Conservation (phyloP, 2,329 filamentous ascomycete species). For the Fusarium acutatum region DNA sequence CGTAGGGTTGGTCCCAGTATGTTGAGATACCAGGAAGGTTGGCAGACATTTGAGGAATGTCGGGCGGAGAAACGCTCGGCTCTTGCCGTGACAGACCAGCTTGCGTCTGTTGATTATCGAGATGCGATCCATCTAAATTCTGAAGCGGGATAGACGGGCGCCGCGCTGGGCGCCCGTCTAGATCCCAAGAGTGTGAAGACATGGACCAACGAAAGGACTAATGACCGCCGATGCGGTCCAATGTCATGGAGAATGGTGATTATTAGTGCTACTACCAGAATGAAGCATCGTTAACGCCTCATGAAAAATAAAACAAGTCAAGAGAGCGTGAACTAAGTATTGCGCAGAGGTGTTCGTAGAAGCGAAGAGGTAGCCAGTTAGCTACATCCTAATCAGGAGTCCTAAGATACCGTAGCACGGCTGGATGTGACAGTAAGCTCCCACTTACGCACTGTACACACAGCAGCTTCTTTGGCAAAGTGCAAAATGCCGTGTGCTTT, state of each 20-base stretch:
- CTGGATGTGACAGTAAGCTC: constrained; percentile 22
- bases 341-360: constrained; percentile 9
- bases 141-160: constrained; percentile 74
- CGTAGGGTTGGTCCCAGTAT: constrained; percentile 62
- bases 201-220: constrained; percentile 37
- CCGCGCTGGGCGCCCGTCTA: constrained; percentile 39
- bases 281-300: constrained; percentile 34
- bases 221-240: constrained; percentile 35
- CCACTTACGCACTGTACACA: constrained; percentile 28
- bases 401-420: constrained; percentile 14
- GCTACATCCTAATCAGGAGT: constrained; percentile 35
- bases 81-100: constrained; percentile 17
- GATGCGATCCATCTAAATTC: constrained; percentile 56
- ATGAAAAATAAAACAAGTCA: neutral
- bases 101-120: constrained; percentile 14
- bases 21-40: constrained; percentile 57
- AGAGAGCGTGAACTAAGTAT: constrained; percentile 16
- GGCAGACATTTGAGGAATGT: constrained; percentile 35
- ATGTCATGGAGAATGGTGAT: constrained; percentile 27
- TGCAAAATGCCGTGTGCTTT: constrained; percentile 23
- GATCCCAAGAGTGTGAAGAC: constrained; percentile 43
- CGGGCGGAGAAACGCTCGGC: constrained; percentile 6
- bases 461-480: neutral
- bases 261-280: constrained; percentile 5
- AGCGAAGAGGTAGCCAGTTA: constrained; percentile 27